These are phyloP conservation scores for Ustilago sp. DNA, from an alignment of 1,284 basidiomycete genomes.

Conservation along the genomic window DNA sequence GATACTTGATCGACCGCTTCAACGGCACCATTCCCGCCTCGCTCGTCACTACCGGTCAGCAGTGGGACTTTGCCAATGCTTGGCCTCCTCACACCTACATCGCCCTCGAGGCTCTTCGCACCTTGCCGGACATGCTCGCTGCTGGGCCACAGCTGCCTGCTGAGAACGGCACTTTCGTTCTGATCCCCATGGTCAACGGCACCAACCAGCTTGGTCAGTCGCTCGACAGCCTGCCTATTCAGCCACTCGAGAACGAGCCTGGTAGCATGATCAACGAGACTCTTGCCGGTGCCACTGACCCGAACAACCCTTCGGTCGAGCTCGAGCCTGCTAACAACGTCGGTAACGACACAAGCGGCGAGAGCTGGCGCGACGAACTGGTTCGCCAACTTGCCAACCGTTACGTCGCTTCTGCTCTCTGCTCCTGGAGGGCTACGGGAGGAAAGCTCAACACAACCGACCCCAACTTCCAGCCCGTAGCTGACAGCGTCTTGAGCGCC, in stretches of 20 bases:
- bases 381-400: constrained; percentile 81
- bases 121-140: constrained; percentile 78
- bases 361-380: constrained; percentile 78
- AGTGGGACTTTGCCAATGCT: constrained; percentile 75
- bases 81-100: constrained; percentile 73
- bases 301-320: constrained; percentile 27
- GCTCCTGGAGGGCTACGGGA: constrained; percentile 81
- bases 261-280: constrained; percentile 69
- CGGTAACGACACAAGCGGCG: constrained; percentile 75
- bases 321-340: constrained; percentile 77
- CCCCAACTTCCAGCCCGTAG: constrained; percentile 73
- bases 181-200: constrained; percentile 74
- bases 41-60: constrained; percentile 80
- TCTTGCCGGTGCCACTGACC: constrained; percentile 74
- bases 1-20: constrained; percentile 82
- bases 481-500: constrained; percentile 24
- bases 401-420: constrained; percentile 83
- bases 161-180: constrained; percentile 74
- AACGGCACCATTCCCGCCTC: constrained; percentile 83
- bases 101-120: constrained; percentile 80
- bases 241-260: constrained; percentile 72
- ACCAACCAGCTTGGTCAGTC: constrained; percentile 78
- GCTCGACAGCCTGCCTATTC: constrained; percentile 78
- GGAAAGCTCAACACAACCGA: constrained; percentile 80
- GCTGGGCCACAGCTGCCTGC: constrained; percentile 73